A percentile compares a stretch with the other conserved stretches of the same genome.
Evolutionary conservation across 1,139 yeast species (phyloP).

Genomic region (Kluyveromyces sp.): DNA sequence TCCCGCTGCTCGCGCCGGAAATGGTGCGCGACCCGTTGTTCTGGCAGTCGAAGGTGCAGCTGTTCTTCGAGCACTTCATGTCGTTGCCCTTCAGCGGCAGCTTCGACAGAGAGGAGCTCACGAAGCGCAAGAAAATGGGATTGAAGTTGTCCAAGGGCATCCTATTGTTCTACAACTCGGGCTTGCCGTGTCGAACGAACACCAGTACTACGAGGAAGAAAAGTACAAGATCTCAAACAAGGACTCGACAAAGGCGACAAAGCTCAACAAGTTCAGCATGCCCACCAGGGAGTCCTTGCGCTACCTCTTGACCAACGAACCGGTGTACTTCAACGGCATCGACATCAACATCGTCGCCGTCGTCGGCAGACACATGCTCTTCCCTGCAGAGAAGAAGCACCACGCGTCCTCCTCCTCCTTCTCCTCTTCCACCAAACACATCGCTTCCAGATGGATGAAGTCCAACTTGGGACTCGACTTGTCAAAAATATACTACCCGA

Average conservation of each 20-base stretch:
- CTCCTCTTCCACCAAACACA: neutral
- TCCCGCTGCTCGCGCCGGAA: slow-evolving; percentile 60
- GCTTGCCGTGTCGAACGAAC: slow-evolving; percentile 53
- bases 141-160: slow-evolving; percentile 54
- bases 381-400: slow-evolving; percentile 10
- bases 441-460: slow-evolving; percentile 7
- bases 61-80: slow-evolving; percentile 71
- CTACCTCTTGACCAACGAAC: slow-evolving; percentile 37
- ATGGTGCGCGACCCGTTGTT: slow-evolving; percentile 45
- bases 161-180: slow-evolving; percentile 66
- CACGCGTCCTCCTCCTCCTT: neutral
- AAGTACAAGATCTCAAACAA: slow-evolving; percentile 17
- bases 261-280: slow-evolving; percentile 35
- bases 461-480: slow-evolving; percentile 6
- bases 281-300: slow-evolving; percentile 50
- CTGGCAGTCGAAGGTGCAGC: slow-evolving; percentile 76
- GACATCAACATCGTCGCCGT: slow-evolving; percentile 65
- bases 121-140: slow-evolving; percentile 64
- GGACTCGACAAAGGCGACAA: slow-evolving; percentile 22
- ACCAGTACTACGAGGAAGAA: slow-evolving; percentile 39
- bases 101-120: slow-evolving; percentile 62
- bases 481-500: slow-evolving; percentile 24
- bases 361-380: slow-evolving; percentile 18
- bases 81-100: slow-evolving; percentile 59
- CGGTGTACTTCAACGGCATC: slow-evolving; percentile 48